Percentiles rank a stretch among this genome's conserved stretches.
Conservation (phyloP, 108 stramenopile species). For the Skeletonema grethae region DNA sequence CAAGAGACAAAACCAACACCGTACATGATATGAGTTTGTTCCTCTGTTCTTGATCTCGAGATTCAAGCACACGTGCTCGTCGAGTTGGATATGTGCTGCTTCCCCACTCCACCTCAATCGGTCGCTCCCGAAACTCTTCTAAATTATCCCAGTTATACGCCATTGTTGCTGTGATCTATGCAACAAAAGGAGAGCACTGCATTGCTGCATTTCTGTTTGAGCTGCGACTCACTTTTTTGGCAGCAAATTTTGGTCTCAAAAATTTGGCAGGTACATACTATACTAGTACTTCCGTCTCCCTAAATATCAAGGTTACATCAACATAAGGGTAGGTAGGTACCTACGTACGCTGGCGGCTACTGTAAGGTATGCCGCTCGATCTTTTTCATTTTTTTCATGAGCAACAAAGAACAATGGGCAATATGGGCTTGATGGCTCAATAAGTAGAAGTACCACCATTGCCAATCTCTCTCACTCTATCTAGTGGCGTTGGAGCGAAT, state of each 20-base stretch:
- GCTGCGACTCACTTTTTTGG: not conserved
- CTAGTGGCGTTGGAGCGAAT: no score
- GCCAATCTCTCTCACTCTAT: no score
- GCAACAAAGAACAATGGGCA: no score
- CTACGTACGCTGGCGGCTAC: no score
- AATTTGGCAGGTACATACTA: not conserved
- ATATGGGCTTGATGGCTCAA: no score
- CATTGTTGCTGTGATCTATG: conserved; percentile 18
- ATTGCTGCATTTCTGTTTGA: not conserved
- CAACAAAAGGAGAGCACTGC: no score
- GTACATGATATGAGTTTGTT: conserved; percentile 2
- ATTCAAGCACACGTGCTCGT: conserved; percentile 9
- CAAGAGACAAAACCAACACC: conserved; percentile 12
- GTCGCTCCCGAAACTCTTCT: conserved; percentile 7
- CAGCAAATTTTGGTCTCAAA: not conserved
- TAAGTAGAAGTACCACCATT: no score
- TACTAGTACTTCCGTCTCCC: no score
- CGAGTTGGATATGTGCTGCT: conserved; percentile 13
- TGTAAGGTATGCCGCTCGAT: no score
- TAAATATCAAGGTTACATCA: no score
- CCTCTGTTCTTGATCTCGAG: conserved; percentile 1
- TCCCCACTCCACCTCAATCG: conserved; percentile 35
- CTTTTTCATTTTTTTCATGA: no score
- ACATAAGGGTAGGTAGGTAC: no score
- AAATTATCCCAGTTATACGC: conserved; percentile 42